phyloP scores from a whole-genome alignment of 768 basidiomycete species.

The Pulveroboletus frians region DNA sequence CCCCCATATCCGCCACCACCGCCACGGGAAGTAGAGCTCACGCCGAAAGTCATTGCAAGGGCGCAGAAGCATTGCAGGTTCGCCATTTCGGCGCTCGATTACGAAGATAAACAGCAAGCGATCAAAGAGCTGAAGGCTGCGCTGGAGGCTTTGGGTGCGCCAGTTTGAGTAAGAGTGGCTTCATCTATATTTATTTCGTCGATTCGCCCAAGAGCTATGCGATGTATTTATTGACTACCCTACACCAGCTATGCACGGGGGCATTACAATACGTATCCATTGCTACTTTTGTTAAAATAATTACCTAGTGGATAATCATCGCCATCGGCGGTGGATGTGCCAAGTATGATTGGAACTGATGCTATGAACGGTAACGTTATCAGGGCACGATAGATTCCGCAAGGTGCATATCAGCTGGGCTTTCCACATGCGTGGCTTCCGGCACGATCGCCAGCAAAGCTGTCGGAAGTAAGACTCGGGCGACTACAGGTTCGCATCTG shows the following conservation, averaged over 20 bases:
- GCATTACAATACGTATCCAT: conserved; percentile 1
- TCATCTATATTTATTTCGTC: conserved; percentile 7
- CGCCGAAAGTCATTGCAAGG: conserved; percentile 61
- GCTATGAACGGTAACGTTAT: background rate
- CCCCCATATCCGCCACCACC: conserved; percentile 22
- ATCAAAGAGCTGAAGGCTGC: conserved; percentile 77
- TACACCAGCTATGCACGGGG: background rate
- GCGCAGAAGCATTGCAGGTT: conserved; percentile 90
- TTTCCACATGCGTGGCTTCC: conserved; percentile 25
- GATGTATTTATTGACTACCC: conserved; percentile 3
- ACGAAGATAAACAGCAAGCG: conserved; percentile 88
- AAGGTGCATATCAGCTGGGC: conserved; percentile 26
- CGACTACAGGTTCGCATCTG: background rate
- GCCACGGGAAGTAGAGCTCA: conserved; percentile 40
- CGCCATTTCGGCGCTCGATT: conserved; percentile 93
- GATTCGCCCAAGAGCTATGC: background rate
- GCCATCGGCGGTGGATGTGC: background rate
- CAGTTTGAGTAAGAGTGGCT: conserved; percentile 13
- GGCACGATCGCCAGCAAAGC: conserved; percentile 20
- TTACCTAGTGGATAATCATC: background rate
- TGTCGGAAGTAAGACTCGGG: conserved; percentile 8
- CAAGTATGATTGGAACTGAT: background rate
- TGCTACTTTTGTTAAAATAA: background rate
- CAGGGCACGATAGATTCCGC: conserved; percentile 5
- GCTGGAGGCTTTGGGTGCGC: conserved; percentile 58